phyloP scores from a whole-genome alignment of 768 basidiomycete genomes.

The Kwoniella dejecticola region DNA sequence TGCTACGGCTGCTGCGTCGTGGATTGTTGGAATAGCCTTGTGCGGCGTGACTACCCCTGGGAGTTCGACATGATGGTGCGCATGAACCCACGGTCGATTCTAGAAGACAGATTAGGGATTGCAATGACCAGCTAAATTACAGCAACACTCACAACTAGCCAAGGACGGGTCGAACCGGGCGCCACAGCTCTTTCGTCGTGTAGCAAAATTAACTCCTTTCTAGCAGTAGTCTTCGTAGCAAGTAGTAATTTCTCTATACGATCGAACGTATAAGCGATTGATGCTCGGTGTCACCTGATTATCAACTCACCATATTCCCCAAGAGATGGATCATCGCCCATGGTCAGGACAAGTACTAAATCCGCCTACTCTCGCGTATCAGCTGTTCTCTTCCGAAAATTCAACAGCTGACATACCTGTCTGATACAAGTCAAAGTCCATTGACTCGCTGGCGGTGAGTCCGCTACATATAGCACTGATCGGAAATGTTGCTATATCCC shows the following conservation, averaged over 20 bases:
- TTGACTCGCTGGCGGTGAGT: constrained; percentile 88
- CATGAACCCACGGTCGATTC: constrained; percentile 94
- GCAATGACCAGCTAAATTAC: constrained; percentile 23
- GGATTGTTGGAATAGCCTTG: constrained; percentile 60
- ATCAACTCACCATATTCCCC: constrained; percentile 72
- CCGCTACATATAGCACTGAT: constrained; percentile 92
- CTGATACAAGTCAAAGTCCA: constrained; percentile 99
- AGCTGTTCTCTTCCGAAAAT: not conserved
- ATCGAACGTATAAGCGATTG: too few species aligned
- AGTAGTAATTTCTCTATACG: constrained; percentile 70
- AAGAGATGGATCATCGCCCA: constrained; percentile 79
- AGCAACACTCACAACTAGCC: constrained; percentile 72
- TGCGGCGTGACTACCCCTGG: constrained; percentile 58
- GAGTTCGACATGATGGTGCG: constrained; percentile 88
- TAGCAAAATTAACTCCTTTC: constrained; percentile 91
- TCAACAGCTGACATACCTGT: constrained; percentile 64
- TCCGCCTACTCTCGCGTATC: constrained; percentile 28
- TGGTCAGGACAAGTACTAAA: constrained; percentile 57
- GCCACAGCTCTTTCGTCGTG: constrained; percentile 87
- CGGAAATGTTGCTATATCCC: constrained; percentile 73
- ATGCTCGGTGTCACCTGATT: not conserved
- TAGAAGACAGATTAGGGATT: constrained; percentile 53
- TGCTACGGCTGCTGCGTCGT: constrained; percentile 83
- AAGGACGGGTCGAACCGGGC: constrained; percentile 89
- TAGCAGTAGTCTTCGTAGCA: constrained; percentile 96